Conservation (phyloP, 2,329 filamentous ascomycete species). For the Aspergillus pseudonomiae region DNA sequence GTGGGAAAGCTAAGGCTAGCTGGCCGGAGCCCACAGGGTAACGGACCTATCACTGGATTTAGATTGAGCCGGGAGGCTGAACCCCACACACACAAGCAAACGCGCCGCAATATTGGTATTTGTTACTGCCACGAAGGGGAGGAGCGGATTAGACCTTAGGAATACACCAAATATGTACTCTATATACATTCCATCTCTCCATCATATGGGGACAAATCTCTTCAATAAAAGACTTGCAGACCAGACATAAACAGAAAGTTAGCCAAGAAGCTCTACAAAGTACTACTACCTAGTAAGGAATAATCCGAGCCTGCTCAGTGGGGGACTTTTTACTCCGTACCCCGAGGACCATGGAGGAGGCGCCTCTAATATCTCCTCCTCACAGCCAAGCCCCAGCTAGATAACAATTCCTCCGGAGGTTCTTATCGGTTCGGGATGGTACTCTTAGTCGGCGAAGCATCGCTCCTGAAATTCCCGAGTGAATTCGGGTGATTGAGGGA, state of each 20-base stretch:
- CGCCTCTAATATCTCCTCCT: no score
- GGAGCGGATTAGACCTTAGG: neutral
- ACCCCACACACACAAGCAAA: neutral
- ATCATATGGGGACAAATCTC: no score
- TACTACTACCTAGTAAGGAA: neutral
- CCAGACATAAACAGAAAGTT: neutral
- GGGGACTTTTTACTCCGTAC: no score
- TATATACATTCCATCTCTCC: no score
- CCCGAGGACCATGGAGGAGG: no score
- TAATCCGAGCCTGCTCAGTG: neutral
- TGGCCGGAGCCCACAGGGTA: neutral
- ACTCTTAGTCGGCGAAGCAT: neutral
- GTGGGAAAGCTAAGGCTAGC: conserved; percentile 2
- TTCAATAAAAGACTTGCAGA: neutral
- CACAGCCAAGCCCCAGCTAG: neutral
- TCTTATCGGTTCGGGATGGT: neutral
- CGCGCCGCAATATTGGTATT: neutral
- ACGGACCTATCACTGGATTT: neutral
- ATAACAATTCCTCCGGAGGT: neutral
- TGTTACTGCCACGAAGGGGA: neutral
- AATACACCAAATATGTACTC: neutral
- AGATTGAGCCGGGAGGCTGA: neutral
- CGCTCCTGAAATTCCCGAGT: conserved; percentile 17
- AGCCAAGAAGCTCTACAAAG: no score
- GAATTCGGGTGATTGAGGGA: conserved; percentile 16